These are phyloP conservation scores for Orobanche coerulescens DNA, from an alignment of 257 asterid genomes.

Conservation along the genomic window DNA sequence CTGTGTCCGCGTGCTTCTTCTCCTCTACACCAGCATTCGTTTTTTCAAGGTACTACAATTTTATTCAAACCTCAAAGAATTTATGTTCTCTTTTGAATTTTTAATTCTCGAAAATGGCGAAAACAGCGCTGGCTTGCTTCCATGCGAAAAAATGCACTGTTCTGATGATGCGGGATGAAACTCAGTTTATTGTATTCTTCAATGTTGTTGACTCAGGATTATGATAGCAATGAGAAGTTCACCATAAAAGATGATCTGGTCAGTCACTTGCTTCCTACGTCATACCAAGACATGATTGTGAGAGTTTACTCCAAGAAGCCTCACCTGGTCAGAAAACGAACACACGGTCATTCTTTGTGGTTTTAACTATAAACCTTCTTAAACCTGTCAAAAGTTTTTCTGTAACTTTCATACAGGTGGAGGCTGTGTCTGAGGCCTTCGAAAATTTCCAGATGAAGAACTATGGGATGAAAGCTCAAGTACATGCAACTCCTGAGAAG, in stretches of 20 bases:
- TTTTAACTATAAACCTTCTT: background rate
- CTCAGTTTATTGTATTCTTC: no score
- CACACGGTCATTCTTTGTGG: background rate
- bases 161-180: no score
- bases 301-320: conserved; percentile 78
- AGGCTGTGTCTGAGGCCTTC: conserved; percentile 64
- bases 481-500: conserved; percentile 77
- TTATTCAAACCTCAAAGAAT: conserved; percentile 2
- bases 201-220: no score
- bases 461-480: conserved; percentile 68
- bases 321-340: conserved; percentile 39
- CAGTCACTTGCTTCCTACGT: conserved; percentile 81
- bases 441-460: conserved; percentile 67
- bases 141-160: background rate
- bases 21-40: conserved; percentile 52
- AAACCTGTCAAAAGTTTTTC: background rate
- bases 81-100: background rate
- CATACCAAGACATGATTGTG: conserved; percentile 78
- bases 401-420: conserved; percentile 44
- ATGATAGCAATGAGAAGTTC: conserved; percentile 42
- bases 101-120: background rate
- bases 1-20: conserved; percentile 22
- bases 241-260: conserved; percentile 38
- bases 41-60: conserved; percentile 59
- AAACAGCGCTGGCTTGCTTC: background rate